Conservation (phyloP, 2,329 filamentous ascomycete genomes). For the Aspergillus quadricinctus region DNA sequence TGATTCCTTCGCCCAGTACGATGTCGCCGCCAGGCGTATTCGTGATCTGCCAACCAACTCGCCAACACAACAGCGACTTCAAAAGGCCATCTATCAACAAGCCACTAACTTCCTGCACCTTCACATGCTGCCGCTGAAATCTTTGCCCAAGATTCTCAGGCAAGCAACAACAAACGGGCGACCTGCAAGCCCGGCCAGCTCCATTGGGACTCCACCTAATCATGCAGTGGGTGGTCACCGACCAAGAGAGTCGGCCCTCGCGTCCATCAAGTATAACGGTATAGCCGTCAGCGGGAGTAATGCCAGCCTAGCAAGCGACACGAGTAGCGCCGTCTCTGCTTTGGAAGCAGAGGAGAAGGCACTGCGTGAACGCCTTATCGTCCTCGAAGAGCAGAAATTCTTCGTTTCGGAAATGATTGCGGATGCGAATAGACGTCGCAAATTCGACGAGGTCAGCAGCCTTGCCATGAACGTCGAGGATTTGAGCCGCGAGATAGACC, state of each 20-base stretch:
- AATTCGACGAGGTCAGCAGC: slow-evolving; percentile 82
- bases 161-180: slow-evolving; percentile 54
- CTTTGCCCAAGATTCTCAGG: slow-evolving; percentile 63
- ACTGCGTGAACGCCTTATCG: slow-evolving; percentile 71
- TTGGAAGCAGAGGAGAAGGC: slow-evolving; percentile 82
- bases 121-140: slow-evolving; percentile 85
- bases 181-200: slow-evolving; percentile 21
- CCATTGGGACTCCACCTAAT: slow-evolving; percentile 20
- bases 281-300: slow-evolving; percentile 47
- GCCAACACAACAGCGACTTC: slow-evolving; percentile 67
- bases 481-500: slow-evolving; percentile 71
- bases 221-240: slow-evolving; percentile 20
- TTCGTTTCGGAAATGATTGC: slow-evolving; percentile 82
- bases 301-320: slow-evolving; percentile 50
- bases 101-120: slow-evolving; percentile 79
- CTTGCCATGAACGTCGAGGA: slow-evolving; percentile 78
- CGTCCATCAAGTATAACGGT: slow-evolving; percentile 56
- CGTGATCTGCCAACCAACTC: slow-evolving; percentile 72
- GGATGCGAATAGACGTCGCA: slow-evolving; percentile 67
- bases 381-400: slow-evolving; percentile 87
- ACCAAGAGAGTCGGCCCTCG: slow-evolving; percentile 46
- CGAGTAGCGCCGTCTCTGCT: slow-evolving; percentile 57
- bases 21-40: slow-evolving; percentile 73
- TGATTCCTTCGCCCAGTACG: slow-evolving; percentile 85
- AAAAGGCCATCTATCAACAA: slow-evolving; percentile 76